Base-by-base conservation (phyloP, 192 early-diverging fungal species). In the Neocallimastix lanati region DNA sequence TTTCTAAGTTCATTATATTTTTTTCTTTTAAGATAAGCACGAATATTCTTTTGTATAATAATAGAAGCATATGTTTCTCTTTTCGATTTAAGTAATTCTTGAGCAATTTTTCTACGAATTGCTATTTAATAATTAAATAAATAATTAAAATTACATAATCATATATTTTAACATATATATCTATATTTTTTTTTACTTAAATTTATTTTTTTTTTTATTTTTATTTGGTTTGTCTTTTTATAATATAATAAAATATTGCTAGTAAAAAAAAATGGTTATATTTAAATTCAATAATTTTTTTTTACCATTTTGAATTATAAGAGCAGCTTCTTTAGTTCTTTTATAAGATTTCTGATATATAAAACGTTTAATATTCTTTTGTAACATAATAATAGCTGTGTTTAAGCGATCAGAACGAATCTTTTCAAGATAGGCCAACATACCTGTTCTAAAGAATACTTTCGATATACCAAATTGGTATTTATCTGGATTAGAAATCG, bases 401-500 rank as follows among this genome's bases (percentile, higher is more conserved):
- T 92, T 92, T 80, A 94, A 85, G n/a, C 94, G 87, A 81, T 96
- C 95, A 11, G 93, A 86, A 37, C 96, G 92, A 78, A 94, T 86
- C 84, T 96, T 97, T 82, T 99, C 96, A 80, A 96, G 82, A 82
- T 88, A 92, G 25, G 94, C 94, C 76, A 91, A 87, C 88, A 95
- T 93, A 79, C 98, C 98, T 67, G 98, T 94, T 29, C 98, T 92
- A 95, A 99, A 99, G 87, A 99, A 99, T 78, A 99, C 93, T 86
- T 99, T 99, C 14, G 95, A 93, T 38, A 92, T 84, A 80, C 98
- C 98, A n/a, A 98, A 87, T 87, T 98, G 95, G 85, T 90, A 98
- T 79, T 95, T 93, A 84, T 96, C 95, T 6, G 87, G 86, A 79
- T 93, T 93, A 35, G 87, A 85, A 78, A 99, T 95, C 3, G 88